Conservation (phyloP, 78 protist genomes). For the Tieghemostelium lacteum region DNA sequence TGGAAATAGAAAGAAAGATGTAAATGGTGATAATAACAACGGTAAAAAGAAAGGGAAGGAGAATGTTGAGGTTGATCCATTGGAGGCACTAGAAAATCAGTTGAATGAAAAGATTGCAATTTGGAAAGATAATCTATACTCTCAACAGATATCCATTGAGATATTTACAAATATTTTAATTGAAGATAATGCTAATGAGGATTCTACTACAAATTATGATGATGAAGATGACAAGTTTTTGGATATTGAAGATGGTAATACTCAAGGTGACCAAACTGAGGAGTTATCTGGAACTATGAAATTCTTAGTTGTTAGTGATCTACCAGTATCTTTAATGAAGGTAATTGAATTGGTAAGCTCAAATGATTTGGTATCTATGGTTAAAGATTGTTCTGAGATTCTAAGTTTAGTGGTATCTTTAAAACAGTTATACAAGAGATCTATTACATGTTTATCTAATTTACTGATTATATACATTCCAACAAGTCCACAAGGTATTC, state of each 20-base stretch:
- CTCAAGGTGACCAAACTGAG: not conserved
- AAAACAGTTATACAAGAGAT: slow-evolving; percentile 13
- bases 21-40: not conserved
- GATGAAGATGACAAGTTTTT: slow-evolving; percentile 73
- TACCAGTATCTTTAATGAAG: slow-evolving; percentile 31
- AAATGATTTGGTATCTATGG: not conserved
- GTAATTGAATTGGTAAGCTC: not conserved
- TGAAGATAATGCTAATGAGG: not conserved
- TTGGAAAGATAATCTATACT: slow-evolving; percentile 57
- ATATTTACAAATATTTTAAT: slow-evolving; percentile 49
- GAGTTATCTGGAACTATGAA: slow-evolving; percentile 9
- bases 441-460: slow-evolving; percentile 64
- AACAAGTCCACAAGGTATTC: not conserved
- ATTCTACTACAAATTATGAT: not conserved
- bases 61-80: not conserved
- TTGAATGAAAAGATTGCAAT: slow-evolving; percentile 3
- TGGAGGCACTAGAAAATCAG: slow-evolving; percentile 6
- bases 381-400: slow-evolving; percentile 13
- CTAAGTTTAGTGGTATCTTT: slow-evolving; percentile 10
- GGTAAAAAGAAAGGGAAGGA: not conserved
- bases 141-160: slow-evolving; percentile 54
- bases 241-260: slow-evolving; percentile 56
- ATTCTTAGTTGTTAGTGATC: slow-evolving; percentile 26
- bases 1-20: not conserved
- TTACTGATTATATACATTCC: slow-evolving; percentile 28